Evolutionary conservation across 1,284 basidiomycete genomes (phyloP).

Genomic region (Salmacisia buchloeana): DNA sequence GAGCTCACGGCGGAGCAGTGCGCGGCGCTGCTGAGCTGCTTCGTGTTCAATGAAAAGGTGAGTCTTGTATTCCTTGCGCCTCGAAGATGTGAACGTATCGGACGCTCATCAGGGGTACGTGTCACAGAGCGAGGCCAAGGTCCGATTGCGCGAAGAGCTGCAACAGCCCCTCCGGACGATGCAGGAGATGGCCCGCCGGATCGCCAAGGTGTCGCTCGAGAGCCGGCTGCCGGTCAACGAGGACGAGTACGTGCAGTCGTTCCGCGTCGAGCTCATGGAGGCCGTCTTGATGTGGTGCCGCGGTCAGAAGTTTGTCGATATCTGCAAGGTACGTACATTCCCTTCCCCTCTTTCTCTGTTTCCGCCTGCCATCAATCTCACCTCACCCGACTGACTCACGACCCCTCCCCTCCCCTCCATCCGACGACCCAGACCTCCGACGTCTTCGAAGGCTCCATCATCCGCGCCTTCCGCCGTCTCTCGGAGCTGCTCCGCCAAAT

Average conservation of each 20-base stretch:
- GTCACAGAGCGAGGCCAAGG: conserved; percentile 73
- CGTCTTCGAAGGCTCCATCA: conserved; percentile 81
- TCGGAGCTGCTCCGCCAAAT: conserved; percentile 94
- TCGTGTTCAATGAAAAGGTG: conserved; percentile 95
- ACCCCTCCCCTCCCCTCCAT: not conserved
- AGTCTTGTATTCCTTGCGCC: conserved; percentile 22
- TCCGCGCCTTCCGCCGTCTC: conserved; percentile 81
- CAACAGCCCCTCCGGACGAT: conserved; percentile 84
- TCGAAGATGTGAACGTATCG: not conserved
- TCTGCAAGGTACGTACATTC: conserved; percentile 79
- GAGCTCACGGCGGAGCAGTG: conserved; percentile 81
- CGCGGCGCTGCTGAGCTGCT: conserved; percentile 86
- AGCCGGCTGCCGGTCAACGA: conserved; percentile 81
- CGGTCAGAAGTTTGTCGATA: conserved; percentile 90
- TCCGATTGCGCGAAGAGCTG: conserved; percentile 83
- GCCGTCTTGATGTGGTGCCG: conserved; percentile 95
- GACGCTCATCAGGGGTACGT: not conserved
- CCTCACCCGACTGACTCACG: too few relatives aligned
- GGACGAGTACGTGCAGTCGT: conserved; percentile 88
- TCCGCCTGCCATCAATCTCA: not conserved
- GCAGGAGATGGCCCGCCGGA: conserved; percentile 89
- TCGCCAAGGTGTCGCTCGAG: conserved; percentile 92
- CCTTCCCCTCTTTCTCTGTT: not conserved
- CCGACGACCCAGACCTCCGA: conserved; percentile 67
- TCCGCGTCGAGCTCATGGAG: conserved; percentile 98